Evolutionary conservation across 116 monocot species (phyloP).

Genomic region (Papilionanthe hybrid): DNA sequence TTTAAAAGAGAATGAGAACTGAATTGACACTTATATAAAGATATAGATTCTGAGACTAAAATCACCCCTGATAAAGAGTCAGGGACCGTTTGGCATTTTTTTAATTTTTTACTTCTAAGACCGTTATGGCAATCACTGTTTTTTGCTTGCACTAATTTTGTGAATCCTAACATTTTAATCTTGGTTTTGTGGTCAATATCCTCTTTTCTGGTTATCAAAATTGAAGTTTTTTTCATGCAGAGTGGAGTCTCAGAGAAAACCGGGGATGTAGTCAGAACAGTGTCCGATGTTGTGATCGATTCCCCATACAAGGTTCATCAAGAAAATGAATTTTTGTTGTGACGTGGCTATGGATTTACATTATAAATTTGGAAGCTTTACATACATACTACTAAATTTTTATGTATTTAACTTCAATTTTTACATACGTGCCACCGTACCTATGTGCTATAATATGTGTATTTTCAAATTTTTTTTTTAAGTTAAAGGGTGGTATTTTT

Average conservation of each 20-base stretch:
- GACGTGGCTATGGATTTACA: neutral
- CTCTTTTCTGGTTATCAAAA: conserved; percentile 14
- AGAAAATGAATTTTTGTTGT: neutral
- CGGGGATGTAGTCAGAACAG: conserved; percentile 5
- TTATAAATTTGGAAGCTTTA: neutral
- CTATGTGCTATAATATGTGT: no score
- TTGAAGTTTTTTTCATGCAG: conserved; percentile 16
- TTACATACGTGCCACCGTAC: no score
- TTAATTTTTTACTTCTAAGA: no score
- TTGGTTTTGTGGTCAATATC: conserved; percentile 9
- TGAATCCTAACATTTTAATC: neutral
- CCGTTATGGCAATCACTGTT: neutral
- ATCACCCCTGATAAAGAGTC: no score
- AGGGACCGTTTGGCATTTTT: no score
- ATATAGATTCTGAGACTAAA: no score
- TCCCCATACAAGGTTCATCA: conserved; percentile 74
- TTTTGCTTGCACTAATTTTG: neutral
- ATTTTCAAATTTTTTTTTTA: no score
- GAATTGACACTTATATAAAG: no score
- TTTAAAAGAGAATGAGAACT: no score
- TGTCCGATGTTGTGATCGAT: conserved; percentile 26
- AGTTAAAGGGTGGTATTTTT: no score
- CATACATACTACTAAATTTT: no score
- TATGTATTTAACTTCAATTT: no score
- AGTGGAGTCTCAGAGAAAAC: conserved; percentile 19